Evolutionary conservation across 805 yeast species (phyloP).

Genomic region (Pichia occidentalis): DNA sequence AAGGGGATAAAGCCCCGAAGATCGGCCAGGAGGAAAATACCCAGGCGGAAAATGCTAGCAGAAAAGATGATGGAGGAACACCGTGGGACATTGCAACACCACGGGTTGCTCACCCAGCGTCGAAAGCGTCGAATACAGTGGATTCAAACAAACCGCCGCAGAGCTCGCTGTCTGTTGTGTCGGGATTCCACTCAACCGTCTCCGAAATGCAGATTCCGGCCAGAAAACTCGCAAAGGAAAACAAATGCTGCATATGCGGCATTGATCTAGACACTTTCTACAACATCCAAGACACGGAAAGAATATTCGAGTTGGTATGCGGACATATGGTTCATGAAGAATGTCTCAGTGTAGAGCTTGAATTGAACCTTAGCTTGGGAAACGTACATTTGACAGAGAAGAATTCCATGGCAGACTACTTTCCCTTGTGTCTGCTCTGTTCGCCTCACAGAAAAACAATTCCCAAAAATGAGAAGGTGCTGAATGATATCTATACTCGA

Average conservation of each 20-base stretch:
- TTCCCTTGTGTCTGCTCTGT: constrained; percentile 26
- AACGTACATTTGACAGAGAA: constrained; percentile 4
- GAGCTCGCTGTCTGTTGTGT: constrained; percentile 1
- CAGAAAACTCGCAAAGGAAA: constrained; percentile 3
- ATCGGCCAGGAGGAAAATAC: too few relatives aligned
- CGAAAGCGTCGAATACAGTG: too few relatives aligned
- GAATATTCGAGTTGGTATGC: constrained; percentile 44
- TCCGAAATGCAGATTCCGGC: too few relatives aligned
- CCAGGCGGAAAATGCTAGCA: too few relatives aligned
- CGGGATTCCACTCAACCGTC: not conserved
- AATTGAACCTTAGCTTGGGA: constrained; percentile 14
- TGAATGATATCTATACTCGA: constrained; percentile 19
- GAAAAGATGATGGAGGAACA: too few relatives aligned
- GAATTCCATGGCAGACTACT: constrained; percentile 12
- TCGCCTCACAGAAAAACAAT: constrained; percentile 14
- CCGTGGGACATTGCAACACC: too few relatives aligned
- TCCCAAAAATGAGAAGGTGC: constrained; percentile 19
- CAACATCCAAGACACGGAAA: constrained; percentile 35
- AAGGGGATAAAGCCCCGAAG: too few relatives aligned
- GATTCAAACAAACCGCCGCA: too few relatives aligned
- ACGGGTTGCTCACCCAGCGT: too few relatives aligned
- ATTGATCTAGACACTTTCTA: constrained; percentile 40
- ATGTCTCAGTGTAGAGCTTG: constrained; percentile 42
- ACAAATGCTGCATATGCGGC: constrained; percentile 38
- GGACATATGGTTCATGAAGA: constrained; percentile 54